phyloP scores from a whole-genome alignment of 345 rosid species.

The Salix udensis region DNA sequence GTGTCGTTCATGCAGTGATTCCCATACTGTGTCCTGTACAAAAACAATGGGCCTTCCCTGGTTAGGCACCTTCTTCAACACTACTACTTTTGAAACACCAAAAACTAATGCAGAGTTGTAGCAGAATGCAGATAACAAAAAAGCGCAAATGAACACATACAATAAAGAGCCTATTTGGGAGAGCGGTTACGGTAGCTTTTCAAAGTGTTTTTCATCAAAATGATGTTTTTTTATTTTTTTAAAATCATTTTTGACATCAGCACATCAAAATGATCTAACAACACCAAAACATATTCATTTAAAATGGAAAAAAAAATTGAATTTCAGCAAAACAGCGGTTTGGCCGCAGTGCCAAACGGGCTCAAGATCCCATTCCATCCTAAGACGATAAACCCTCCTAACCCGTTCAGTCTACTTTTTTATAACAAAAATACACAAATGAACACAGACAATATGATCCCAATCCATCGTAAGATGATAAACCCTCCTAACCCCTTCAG shows the following conservation, averaged over 20 bases:
- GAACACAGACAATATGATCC: too few relatives aligned
- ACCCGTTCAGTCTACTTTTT: not conserved
- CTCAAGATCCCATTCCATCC: not conserved
- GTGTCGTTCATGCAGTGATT: constrained; percentile 26
- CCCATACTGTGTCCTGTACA: constrained; percentile 42
- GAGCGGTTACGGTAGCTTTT: too few relatives aligned
- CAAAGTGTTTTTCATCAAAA: too few relatives aligned
- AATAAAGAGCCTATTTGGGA: not conserved
- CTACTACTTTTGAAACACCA: not conserved
- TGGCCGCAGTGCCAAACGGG: too few relatives aligned
- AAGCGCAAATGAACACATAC: not conserved
- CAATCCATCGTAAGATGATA: not conserved
- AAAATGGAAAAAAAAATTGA: too few relatives aligned
- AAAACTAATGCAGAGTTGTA: constrained; percentile 1
- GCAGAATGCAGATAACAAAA: not conserved
- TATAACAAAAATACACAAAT: too few relatives aligned
- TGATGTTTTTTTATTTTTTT: too few relatives aligned
- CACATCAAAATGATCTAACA: too few relatives aligned
- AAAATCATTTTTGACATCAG: too few relatives aligned
- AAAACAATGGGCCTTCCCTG: constrained; percentile 1
- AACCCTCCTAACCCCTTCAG: not conserved
- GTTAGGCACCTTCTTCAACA: constrained; percentile 2
- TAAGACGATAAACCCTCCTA: not conserved
- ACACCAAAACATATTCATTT: too few relatives aligned
- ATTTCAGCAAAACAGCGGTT: too few relatives aligned